Percentiles rank a stretch among this genome's conserved stretches.
These are phyloP conservation scores for Citrus hindsii DNA, from an alignment of 345 rosid genomes.

Conservation along the genomic window DNA sequence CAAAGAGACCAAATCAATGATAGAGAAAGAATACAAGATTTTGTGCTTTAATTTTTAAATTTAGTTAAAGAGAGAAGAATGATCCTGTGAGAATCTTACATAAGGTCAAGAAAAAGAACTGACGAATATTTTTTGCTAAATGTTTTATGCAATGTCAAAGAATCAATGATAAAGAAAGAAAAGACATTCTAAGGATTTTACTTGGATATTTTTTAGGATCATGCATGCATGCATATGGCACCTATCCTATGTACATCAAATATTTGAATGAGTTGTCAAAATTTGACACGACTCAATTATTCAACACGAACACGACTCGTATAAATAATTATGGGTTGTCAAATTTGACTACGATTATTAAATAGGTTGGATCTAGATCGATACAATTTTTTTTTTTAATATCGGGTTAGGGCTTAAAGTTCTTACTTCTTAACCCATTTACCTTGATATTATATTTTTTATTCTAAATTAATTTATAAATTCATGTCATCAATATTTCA, in stretches of 20 bases:
- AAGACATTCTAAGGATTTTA: neutral
- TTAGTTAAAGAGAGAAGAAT: neutral
- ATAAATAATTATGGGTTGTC: too few relatives aligned
- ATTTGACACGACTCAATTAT: too few relatives aligned
- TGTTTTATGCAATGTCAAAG: neutral
- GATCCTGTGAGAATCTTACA: neutral
- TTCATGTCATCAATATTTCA: too few relatives aligned
- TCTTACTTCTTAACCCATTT: too few relatives aligned
- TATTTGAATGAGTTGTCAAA: neutral
- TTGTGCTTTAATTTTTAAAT: neutral
- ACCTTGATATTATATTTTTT: too few relatives aligned
- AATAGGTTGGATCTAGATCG: rapidly evolving
- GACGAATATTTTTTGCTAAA: neutral
- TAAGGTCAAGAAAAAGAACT: too few relatives aligned
- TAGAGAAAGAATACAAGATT: neutral
- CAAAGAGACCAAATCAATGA: neutral
- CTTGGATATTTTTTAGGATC: neutral
- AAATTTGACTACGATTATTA: too few relatives aligned
- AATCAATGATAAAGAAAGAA: neutral
- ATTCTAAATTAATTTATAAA: too few relatives aligned
- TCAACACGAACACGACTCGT: too few relatives aligned
- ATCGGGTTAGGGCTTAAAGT: too few relatives aligned
- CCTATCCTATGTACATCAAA: neutral
- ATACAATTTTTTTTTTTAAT: too few relatives aligned
- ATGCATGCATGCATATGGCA: neutral